phyloP scores from a whole-genome alignment of 345 rosid species.

The Psidium friedrichsthalianum region DNA sequence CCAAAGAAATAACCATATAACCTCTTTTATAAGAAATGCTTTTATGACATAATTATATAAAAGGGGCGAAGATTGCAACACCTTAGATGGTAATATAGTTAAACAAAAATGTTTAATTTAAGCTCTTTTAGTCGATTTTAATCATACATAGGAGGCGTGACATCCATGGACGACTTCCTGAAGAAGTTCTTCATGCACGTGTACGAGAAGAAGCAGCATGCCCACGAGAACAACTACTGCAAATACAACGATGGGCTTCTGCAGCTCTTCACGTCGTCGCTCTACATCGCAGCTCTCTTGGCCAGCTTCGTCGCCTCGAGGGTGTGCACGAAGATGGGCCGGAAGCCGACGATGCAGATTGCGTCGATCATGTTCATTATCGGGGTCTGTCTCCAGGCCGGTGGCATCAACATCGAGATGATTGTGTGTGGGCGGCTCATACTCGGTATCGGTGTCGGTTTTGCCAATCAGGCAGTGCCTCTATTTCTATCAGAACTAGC shows the following conservation, averaged over 20 bases:
- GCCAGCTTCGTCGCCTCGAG: slow-evolving; percentile 52
- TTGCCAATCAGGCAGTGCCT: slow-evolving; percentile 60
- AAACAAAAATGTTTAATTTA: background rate
- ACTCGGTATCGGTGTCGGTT: slow-evolving; percentile 66
- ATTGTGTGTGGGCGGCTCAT: slow-evolving; percentile 52
- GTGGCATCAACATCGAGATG: slow-evolving; percentile 28
- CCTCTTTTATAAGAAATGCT: background rate
- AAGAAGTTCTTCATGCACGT: slow-evolving; percentile 46
- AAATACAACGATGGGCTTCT: slow-evolving; percentile 47
- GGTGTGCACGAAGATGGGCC: slow-evolving; percentile 32
- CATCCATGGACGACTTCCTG: slow-evolving; percentile 78
- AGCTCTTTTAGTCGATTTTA: background rate
- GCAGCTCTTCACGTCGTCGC: slow-evolving; percentile 65
- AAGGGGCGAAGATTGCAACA: background rate
- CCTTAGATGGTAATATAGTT: background rate
- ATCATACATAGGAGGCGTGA: slow-evolving; percentile 29
- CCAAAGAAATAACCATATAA: background rate
- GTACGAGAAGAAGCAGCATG: slow-evolving; percentile 43
- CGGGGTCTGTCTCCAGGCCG: slow-evolving; percentile 43
- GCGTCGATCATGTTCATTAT: slow-evolving; percentile 53
- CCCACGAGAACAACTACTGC: slow-evolving; percentile 61
- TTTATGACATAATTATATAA: too few species aligned
- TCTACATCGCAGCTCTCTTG: slow-evolving; percentile 59
- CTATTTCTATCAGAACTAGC: slow-evolving; percentile 43
- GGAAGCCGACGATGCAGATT: slow-evolving; percentile 65